phyloP scores from a whole-genome alignment of 345 rosid species.

The Hibiscus trionum region DNA sequence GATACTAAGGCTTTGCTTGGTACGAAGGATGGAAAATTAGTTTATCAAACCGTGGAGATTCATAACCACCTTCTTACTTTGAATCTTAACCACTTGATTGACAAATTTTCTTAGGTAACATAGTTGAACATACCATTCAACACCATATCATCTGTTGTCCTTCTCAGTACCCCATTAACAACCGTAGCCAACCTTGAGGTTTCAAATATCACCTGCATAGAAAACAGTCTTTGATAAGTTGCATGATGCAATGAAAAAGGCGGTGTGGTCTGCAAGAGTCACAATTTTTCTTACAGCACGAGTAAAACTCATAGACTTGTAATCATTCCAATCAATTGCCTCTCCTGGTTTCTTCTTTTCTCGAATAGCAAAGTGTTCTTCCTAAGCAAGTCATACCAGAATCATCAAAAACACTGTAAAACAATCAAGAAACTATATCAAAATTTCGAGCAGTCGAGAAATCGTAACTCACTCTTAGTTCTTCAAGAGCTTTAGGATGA shows the following conservation, averaged over 20 bases:
- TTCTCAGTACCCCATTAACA: conserved; percentile 74
- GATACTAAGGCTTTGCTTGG: too few relatives aligned
- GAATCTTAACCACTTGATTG: too few relatives aligned
- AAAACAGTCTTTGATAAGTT: background rate
- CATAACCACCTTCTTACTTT: too few relatives aligned
- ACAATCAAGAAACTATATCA: background rate
- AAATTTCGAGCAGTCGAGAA: background rate
- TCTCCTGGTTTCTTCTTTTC: conserved; percentile 52
- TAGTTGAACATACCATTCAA: conserved; percentile 38
- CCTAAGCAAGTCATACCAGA: conserved; percentile 25
- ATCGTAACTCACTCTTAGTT: conserved; percentile 49
- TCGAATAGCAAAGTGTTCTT: conserved; percentile 66
- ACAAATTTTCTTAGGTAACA: too few relatives aligned
- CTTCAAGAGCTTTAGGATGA: conserved; percentile 59
- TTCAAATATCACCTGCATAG: conserved; percentile 59
- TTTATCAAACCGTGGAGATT: too few relatives aligned
- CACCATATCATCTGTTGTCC: conserved; percentile 63
- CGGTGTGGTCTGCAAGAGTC: background rate
- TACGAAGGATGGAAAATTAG: too few relatives aligned
- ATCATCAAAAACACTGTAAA: conserved; percentile 1
- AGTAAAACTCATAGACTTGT: conserved; percentile 75
- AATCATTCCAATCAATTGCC: conserved; percentile 52
- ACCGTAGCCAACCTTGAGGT: conserved; percentile 74
- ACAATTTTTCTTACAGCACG: conserved; percentile 56
- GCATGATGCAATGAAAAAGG: background rate